Evolutionary conservation across 1,284 basidiomycete genomes (phyloP).

Genomic region (Meira miltonrushii): DNA sequence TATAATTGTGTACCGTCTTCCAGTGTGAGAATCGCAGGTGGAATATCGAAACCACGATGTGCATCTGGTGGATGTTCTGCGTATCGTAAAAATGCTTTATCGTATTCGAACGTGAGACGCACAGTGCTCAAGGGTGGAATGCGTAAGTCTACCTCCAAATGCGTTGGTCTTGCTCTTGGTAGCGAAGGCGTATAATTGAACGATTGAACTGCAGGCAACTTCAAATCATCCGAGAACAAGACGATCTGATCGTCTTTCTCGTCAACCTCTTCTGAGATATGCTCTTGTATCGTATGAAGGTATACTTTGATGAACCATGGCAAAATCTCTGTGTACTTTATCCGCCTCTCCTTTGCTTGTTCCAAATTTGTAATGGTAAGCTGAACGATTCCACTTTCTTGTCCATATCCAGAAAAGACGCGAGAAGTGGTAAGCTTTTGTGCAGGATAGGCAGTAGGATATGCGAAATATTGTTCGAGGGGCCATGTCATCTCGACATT

Average conservation of each 20-base stretch:
- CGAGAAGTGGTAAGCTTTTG: slow-evolving; percentile 65
- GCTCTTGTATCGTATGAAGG: slow-evolving; percentile 69
- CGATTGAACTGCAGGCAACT: slow-evolving; percentile 19
- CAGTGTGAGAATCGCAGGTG: slow-evolving; percentile 55
- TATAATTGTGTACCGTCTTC: slow-evolving; percentile 59
- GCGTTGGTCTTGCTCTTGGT: slow-evolving; percentile 20
- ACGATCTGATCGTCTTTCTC: slow-evolving; percentile 23
- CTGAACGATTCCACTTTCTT: slow-evolving; percentile 69
- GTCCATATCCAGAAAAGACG: slow-evolving; percentile 68
- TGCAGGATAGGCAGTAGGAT: slow-evolving; percentile 45
- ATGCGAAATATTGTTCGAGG: slow-evolving; percentile 7
- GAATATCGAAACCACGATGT: slow-evolving; percentile 86
- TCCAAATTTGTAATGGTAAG: slow-evolving; percentile 67
- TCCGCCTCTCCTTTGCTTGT: slow-evolving; percentile 54
- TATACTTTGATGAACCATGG: slow-evolving; percentile 88
- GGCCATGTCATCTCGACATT: slow-evolving; percentile 11
- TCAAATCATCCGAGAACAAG: slow-evolving; percentile 26
- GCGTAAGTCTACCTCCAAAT: slow-evolving; percentile 61
- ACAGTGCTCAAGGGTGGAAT: slow-evolving; percentile 64
- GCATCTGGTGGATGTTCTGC: slow-evolving; percentile 94
- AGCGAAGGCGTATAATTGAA: slow-evolving; percentile 28
- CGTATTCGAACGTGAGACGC: slow-evolving; percentile 67
- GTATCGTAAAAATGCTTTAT: slow-evolving; percentile 82
- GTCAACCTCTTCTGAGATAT: slow-evolving; percentile 18
- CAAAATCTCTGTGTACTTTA: slow-evolving; percentile 81